Conservation (phyloP, 2,329 filamentous ascomycete genomes). For the Neonectria magnoliae region DNA sequence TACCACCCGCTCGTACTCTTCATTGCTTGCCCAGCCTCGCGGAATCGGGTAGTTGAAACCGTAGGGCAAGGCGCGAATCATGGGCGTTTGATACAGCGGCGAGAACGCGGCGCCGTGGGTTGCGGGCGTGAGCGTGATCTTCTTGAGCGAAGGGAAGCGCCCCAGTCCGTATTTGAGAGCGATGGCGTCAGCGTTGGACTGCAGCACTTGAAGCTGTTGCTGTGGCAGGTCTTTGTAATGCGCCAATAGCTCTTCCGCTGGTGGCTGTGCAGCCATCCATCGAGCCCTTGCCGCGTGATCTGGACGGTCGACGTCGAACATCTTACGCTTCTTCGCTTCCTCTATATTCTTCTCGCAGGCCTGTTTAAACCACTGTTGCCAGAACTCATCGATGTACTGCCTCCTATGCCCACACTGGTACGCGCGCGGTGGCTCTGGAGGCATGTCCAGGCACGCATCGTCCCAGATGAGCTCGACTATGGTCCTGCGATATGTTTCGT, state of each 20-base stretch:
- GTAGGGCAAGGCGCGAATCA: slow-evolving; percentile 5
- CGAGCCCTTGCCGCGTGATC: background rate
- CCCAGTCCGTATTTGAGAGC: background rate
- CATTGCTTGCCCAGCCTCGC: background rate
- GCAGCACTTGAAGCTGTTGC: background rate
- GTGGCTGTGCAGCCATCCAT: slow-evolving; percentile 3
- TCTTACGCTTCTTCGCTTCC: background rate
- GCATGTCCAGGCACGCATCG: background rate
- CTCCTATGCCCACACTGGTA: background rate
- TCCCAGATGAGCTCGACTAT: slow-evolving; percentile 12
- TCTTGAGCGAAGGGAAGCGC: slow-evolving; percentile 2
- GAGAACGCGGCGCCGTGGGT: slow-evolving; percentile 2
- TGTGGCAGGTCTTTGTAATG: background rate
- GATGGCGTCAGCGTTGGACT: background rate
- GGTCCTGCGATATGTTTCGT: background rate
- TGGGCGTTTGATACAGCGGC: slow-evolving; percentile 12
- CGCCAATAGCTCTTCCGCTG: background rate
- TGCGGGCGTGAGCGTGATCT: slow-evolving; percentile 3
- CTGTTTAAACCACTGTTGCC: background rate
- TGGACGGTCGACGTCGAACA: background rate
- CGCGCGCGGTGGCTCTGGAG: background rate
- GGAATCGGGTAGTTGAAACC: slow-evolving; percentile 5
- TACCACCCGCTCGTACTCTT: background rate
- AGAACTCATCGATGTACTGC: background rate
- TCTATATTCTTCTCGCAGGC: background rate